Base-by-base conservation (phyloP, 306 rosid genomes). In the Carpinus fangiana region DNA sequence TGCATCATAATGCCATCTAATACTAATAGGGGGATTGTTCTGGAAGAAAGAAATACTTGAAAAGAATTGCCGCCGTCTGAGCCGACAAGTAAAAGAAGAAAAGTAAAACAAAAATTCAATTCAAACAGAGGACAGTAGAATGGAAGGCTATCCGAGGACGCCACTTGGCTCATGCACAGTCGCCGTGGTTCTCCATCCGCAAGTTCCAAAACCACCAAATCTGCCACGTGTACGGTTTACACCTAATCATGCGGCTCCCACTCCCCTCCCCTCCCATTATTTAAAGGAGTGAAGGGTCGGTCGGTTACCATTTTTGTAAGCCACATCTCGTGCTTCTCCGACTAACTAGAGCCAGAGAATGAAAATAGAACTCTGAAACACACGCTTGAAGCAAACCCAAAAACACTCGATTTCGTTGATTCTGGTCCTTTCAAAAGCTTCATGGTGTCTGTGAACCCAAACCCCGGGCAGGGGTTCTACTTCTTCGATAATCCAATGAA, bases 361-460 rank as follows among this genome's bases (percentile, higher is more conserved):
- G 26, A 23, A 23, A 71, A 45, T n/a, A 12, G 13, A n/a, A 62
- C 38, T 2, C 16, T 38, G 7, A 64, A 59, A 73, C 45, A 52
- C 20, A 73, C 55, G 9, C 6, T 31, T 60, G 34, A 46, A 6
- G 10, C 16, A 16, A 0, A 34, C 8, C 36, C 43, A 68, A n/a
- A 41, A 62, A 20, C 38, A 7, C 17, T 52, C 48, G 36, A 41
- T 55, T 53, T 70, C 31, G 78, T 76, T 23, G 28, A 55, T 56
- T 47, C 54, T 68, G 1, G 7, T 26, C 7, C 36, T 68, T 21
- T 13, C 18, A 17, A 11, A 59, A 26, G 9, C 54, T n/a, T 78
- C 73, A 91, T 91, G 97, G 91, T 91, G 87, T 91, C 97, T 16
- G 73, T 90, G 64, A 90, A 86, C 73, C 90, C 87, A 51, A 91